Conservation (phyloP, 2,329 filamentous ascomycete species). For the Phoma sp. region DNA sequence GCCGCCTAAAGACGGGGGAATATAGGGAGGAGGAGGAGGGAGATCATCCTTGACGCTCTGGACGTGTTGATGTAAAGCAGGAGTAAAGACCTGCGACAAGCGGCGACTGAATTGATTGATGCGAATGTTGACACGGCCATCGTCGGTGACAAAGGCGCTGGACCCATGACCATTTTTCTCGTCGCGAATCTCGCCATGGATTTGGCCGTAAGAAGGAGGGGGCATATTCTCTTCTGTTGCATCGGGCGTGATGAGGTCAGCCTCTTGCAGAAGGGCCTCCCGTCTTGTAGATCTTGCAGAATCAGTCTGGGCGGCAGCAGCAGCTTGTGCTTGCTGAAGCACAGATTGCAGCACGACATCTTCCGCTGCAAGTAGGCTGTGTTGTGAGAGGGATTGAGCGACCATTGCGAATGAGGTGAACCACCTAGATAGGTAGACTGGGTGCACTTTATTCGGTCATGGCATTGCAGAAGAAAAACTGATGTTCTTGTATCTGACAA, state of each 20-base stretch:
- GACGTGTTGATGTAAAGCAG: constrained; percentile 19
- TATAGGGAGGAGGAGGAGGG: constrained; percentile 17
- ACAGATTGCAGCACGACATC: not conserved
- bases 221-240: constrained; percentile 30
- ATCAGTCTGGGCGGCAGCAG: constrained; percentile 16
- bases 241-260: constrained; percentile 27
- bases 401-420: no score
- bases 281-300: constrained; percentile 29
- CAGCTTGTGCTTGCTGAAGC: not conserved
- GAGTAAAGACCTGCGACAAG: constrained; percentile 31
- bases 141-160: constrained; percentile 54
- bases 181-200: constrained; percentile 40
- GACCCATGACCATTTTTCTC: constrained; percentile 39
- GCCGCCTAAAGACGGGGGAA: constrained; percentile 17
- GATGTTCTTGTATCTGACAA: no score
- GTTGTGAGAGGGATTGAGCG: no score
- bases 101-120: constrained; percentile 32
- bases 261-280: constrained; percentile 27
- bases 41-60: constrained; percentile 19
- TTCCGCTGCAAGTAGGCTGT: not conserved
- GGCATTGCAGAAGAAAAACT: no score
- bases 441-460: no score
- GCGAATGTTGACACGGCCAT: constrained; percentile 38
- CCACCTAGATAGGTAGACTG: no score
- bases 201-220: constrained; percentile 41